Conservation (phyloP, 768 basidiomycete genomes). For the Lactarius evosmus region DNA sequence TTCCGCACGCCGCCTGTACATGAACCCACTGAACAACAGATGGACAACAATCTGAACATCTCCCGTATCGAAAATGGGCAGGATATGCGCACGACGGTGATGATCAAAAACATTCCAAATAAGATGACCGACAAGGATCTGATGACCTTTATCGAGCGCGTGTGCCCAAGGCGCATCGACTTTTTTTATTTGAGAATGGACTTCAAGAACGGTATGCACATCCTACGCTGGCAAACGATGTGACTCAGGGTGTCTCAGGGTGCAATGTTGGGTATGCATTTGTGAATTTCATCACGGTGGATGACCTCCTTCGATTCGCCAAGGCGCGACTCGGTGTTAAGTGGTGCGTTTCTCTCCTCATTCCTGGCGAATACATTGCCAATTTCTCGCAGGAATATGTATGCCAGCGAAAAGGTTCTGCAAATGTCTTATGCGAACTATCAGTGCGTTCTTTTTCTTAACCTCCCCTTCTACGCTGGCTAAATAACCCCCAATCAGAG, state of each 20-base stretch:
- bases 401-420: slow-evolving; percentile 84
- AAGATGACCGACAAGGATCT: slow-evolving; percentile 81
- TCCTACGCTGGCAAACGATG: neutral
- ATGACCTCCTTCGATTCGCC: slow-evolving; percentile 74
- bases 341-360: slow-evolving; percentile 53
- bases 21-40: slow-evolving; percentile 30
- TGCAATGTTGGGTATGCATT: slow-evolving; percentile 84
- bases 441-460: slow-evolving; percentile 56
- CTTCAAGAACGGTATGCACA: slow-evolving; percentile 65
- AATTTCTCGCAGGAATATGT: slow-evolving; percentile 68
- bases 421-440: slow-evolving; percentile 93
- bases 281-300: slow-evolving; percentile 81
- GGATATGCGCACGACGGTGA: slow-evolving; percentile 81
- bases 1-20: slow-evolving; percentile 17
- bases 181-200: slow-evolving; percentile 89
- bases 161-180: slow-evolving; percentile 75
- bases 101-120: slow-evolving; percentile 93
- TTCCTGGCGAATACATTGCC: neutral
- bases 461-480: neutral
- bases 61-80: slow-evolving; percentile 69
- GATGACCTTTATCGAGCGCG: slow-evolving; percentile 61
- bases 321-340: slow-evolving; percentile 71
- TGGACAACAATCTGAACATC: slow-evolving; percentile 62
- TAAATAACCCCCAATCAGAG: slow-evolving; percentile 42
- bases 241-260: slow-evolving; percentile 39